Evolutionary conservation across 345 rosid species (phyloP), one percentile per base, ranked within the genome.

Genomic region (Salix purpurea): DNA sequence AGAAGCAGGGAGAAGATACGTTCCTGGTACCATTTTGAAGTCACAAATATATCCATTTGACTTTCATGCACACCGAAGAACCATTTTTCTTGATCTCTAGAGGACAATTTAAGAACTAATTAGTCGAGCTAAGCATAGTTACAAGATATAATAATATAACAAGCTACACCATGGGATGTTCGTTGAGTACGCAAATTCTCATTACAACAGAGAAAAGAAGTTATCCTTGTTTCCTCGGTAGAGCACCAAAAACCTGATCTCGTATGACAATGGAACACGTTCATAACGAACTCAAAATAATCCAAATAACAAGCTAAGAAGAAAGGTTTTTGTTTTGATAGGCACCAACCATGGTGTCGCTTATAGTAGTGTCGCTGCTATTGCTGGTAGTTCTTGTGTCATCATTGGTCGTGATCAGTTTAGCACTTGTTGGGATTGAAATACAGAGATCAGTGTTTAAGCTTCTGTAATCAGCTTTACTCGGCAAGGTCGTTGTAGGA

Each of bases 361-460:
- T 91, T 77, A 88, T 82, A 26, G 90, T 91, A 2, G 90, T 85
- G 50, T 89, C 88, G 19, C 90, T 89, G 83, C 77, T 79, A 71
- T 87, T 80, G 34, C 77, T 78, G 50, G 71, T 72, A 67, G 50
- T 46, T 12, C 80, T 78, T 66, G 77, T 77, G 40, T 81, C 84
- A 66, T 84, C 87, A 30, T 75, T 72, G 44, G 54, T 50, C 13
- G 39, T 58, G 50, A 46, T 46, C 42, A 69, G 62, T 28, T 50
- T 62, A 74, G 83, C 77, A 62, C 70, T 76, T 58, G 75, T 81
- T 76, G 86, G 71, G 32, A 82, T 68, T 4, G 88, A 65, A 46
- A 87, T 81, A 24, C 87, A 83, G 62, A 83, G 84, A 64, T 84
- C 81, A 52, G 78, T 78, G 76, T 74, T 71, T 32, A 61, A 64